phyloP scores from a whole-genome alignment of 257 asterid genomes.

The Rubia yunnanensis region DNA sequence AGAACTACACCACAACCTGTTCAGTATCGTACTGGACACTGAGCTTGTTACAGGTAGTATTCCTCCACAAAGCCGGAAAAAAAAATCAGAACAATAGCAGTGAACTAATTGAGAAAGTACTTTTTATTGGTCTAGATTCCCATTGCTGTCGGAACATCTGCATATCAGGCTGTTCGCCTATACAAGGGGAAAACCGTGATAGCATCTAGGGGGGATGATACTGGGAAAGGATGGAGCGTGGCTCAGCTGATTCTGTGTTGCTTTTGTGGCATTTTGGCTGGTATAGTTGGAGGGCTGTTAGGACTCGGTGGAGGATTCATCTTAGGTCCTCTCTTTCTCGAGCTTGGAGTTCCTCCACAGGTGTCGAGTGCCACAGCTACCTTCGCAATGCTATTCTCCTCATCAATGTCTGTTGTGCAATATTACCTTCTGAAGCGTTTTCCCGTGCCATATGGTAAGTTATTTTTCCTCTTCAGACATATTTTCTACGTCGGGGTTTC shows the following conservation, averaged over 20 bases:
- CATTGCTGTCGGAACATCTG: conserved; percentile 59
- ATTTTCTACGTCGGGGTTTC: not conserved
- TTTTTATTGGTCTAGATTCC: conserved; percentile 48
- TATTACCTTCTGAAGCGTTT: conserved; percentile 85
- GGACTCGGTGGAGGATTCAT: conserved; percentile 95
- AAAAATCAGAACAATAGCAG: not conserved
- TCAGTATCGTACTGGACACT: conserved; percentile 66
- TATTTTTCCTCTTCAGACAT: not conserved
- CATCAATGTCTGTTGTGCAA: conserved; percentile 96
- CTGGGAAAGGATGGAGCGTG: conserved; percentile 43
- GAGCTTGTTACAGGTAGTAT: conserved; percentile 80
- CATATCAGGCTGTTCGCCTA: conserved; percentile 54
- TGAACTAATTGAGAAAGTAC: not conserved
- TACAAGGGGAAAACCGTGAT: conserved; percentile 75
- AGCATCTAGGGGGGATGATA: conserved; percentile 66
- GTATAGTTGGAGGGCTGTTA: conserved; percentile 87
- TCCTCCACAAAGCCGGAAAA: not conserved
- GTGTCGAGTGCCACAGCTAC: conserved; percentile 99
- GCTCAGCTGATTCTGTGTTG: conserved; percentile 57
- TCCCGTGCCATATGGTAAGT: conserved; percentile 88
- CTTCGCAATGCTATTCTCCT: conserved; percentile 94
- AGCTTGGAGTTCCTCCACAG: conserved; percentile 58
- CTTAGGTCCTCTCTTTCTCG: conserved; percentile 42
- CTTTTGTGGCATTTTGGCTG: conserved; percentile 70
- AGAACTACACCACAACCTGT: conserved; percentile 59